Evolutionary conservation across 2,329 filamentous ascomycete genomes (phyloP).

Genomic region (Nigrospora osmanthi): DNA sequence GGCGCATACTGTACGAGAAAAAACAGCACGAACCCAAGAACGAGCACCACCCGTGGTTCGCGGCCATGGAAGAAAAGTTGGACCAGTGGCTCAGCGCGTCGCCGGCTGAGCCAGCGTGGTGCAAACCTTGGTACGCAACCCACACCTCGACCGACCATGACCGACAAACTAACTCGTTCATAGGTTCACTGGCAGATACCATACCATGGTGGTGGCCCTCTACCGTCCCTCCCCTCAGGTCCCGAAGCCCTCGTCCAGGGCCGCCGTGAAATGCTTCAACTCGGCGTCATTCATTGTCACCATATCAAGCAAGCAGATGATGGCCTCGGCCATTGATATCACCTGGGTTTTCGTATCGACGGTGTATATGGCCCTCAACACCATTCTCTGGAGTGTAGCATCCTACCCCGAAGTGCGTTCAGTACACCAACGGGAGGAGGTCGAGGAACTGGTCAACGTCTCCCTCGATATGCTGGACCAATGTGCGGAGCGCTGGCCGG

Average conservation of each 20-base stretch:
- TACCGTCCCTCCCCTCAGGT: conserved; percentile 90
- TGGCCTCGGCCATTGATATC: conserved; percentile 67
- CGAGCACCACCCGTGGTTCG: conserved; percentile 83
- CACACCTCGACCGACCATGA: not conserved
- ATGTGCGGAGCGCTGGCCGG: conserved; percentile 85
- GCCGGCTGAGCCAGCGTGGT: conserved; percentile 63
- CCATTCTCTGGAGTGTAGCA: conserved; percentile 83
- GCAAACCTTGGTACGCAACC: conserved; percentile 65
- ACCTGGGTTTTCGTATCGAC: conserved; percentile 91
- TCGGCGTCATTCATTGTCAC: conserved; percentile 76
- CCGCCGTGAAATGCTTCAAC: conserved; percentile 75
- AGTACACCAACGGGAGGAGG: conserved; percentile 63
- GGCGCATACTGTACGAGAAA: conserved; percentile 77
- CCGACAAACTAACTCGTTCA: not conserved
- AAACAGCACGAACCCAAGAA: conserved; percentile 69
- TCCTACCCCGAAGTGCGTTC: conserved; percentile 70
- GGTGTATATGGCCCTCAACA: conserved; percentile 87
- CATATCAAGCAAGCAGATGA: conserved; percentile 73
- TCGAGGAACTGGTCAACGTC: conserved; percentile 65
- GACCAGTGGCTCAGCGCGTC: conserved; percentile 71
- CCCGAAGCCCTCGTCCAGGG: conserved; percentile 71
- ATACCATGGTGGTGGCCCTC: conserved; percentile 82
- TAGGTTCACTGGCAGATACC: conserved; percentile 63
- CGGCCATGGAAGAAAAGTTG: conserved; percentile 69
- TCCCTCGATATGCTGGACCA: conserved; percentile 73